Base-by-base conservation (phyloP, 1,284 basidiomycete genomes). In the Fomitopsis palustris region DNA sequence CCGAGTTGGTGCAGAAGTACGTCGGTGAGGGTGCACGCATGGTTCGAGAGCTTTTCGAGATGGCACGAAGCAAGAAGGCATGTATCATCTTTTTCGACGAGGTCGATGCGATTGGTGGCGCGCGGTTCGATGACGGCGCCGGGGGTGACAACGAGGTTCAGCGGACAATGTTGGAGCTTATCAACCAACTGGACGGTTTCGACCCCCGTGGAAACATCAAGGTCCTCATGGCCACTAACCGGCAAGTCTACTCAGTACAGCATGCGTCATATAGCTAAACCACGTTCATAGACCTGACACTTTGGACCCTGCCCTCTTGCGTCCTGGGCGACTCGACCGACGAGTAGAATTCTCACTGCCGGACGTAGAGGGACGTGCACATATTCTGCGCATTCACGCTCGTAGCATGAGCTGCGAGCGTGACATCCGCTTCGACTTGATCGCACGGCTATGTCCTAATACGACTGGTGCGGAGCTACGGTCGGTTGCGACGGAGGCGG, bases 61-160 rank as follows among this genome's bases (percentile, higher is more conserved):
- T 99, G 95, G 97, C 97, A 39, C 85, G 97, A 61, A 92, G 91
- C 66, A 99, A 99, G 81, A 99, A 98, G 77, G 97, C 97, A 1
- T 99, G 97, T 72, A 99, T 99, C 71, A 98, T 99, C 74, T 99
- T 99, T 80, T 99, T 99, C 69, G 97, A 99, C 69, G 97, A 99
- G 79, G 88, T 97, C 31, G 95, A 97, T 68, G 96, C 96, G 38
- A 95, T 99, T 67, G 97, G 97, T 73, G 97, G 96, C 61, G 96
- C 97, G n/a, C 86, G 97, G 60, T 98, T 98, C 72, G 97, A 99
- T 72, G 97, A 99, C 72, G 97, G 97, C 57, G 96, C 96, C 33
- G 97, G 97, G 56, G 97, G 97, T 51, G 97, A 99, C 70, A 99
- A 99, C 70, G 97, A 99, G 72, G 97, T 99, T 39, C 97, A 99